Conservation (phyloP, 1,284 basidiomycete genomes). For the Ganoderma meredithae region DNA sequence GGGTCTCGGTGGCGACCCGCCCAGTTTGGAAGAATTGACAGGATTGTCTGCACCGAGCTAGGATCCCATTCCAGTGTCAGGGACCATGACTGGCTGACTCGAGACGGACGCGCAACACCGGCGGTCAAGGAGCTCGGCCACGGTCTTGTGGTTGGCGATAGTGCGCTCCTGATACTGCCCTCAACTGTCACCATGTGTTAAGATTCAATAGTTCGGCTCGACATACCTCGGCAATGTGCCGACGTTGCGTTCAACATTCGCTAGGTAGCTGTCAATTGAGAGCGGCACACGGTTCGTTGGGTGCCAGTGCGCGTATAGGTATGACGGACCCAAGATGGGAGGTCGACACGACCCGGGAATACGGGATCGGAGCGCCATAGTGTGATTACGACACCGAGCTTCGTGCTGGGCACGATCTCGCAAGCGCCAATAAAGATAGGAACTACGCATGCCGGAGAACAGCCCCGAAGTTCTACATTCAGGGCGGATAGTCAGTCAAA, state of each 20-base stretch:
- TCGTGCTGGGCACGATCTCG: constrained; percentile 5
- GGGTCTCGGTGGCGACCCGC: constrained; percentile 7
- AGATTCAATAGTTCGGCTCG: constrained; percentile 1
- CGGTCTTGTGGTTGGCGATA: constrained; percentile 5
- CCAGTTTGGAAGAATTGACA: constrained; percentile 1
- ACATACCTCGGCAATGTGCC: neutral
- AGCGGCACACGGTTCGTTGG: neutral
- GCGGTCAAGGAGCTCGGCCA: constrained; percentile 8
- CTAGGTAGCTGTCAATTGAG: neutral
- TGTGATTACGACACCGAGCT: neutral
- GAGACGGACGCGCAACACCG: constrained; percentile 8
- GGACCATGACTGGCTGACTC: constrained; percentile 9
- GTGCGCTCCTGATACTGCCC: constrained; percentile 1
- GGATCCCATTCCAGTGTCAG: constrained; percentile 8
- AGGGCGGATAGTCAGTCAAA: neutral
- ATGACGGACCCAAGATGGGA: neutral
- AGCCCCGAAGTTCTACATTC: neutral
- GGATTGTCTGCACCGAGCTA: neutral
- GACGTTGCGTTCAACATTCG: neutral
- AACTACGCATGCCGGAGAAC: neutral
- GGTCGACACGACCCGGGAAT: neutral
- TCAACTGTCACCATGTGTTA: constrained; percentile 11
- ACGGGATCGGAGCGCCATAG: constrained; percentile 4
- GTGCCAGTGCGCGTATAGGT: neutral
- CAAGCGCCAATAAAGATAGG: constrained; percentile 6